phyloP scores from a whole-genome alignment of 495 filamentous ascomycete genomes.

The Chaetomidium leptoderma region DNA sequence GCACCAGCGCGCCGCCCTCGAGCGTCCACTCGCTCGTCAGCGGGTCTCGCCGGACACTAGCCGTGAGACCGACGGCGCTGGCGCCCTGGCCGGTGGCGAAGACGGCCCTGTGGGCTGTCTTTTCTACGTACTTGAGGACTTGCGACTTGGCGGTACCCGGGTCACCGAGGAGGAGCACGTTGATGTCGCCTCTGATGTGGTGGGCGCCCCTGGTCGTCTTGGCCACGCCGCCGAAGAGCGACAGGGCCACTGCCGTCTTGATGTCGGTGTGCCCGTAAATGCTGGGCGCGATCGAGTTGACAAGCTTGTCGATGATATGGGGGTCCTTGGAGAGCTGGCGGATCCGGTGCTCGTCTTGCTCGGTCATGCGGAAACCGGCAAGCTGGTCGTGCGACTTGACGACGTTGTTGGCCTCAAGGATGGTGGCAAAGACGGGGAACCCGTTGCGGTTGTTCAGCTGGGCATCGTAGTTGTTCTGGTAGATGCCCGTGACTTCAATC shows the following conservation, averaged over 20 bases:
- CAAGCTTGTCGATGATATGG: constrained; percentile 88
- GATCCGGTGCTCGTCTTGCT: constrained; percentile 92
- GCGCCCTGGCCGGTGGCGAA: constrained; percentile 98
- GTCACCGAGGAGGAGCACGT: constrained; percentile 93
- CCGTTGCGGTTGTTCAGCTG: constrained; percentile 98
- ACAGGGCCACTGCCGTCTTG: constrained; percentile 93
- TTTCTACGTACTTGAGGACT: constrained; percentile 95
- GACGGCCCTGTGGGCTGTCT: constrained; percentile 93
- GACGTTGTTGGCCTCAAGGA: constrained; percentile 94
- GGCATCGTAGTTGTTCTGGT: constrained; percentile 97
- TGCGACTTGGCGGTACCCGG: constrained; percentile 99
- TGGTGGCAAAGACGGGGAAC: constrained; percentile 97
- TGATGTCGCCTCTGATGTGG: constrained; percentile 94
- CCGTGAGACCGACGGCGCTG: constrained; percentile 95
- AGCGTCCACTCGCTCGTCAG: constrained; percentile 97
- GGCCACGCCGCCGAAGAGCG: constrained; percentile 90
- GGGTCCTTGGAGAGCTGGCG: constrained; percentile 82
- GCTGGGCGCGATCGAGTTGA: constrained; percentile 90
- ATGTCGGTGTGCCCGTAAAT: constrained; percentile 98
- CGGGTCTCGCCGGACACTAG: constrained; percentile 91
- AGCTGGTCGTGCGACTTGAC: constrained; percentile 97
- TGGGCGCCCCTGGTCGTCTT: constrained; percentile 86
- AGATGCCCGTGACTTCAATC: constrained; percentile 93
- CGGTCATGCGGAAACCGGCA: constrained; percentile 92
- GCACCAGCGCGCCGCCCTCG: constrained; percentile 91